Conservation (phyloP, 257 asterid species). For the Jacaranda copaia region DNA sequence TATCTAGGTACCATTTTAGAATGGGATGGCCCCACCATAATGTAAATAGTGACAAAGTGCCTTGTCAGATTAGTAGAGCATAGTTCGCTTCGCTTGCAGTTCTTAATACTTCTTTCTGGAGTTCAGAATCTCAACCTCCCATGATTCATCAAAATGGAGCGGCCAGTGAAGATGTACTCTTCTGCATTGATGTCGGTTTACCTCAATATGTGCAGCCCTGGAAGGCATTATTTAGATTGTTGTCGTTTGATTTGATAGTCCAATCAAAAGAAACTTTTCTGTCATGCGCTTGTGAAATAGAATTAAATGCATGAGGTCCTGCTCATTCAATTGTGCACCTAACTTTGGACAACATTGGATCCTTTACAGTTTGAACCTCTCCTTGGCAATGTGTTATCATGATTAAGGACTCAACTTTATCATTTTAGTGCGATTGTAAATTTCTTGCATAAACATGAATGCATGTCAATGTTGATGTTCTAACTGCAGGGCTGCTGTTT, state of each 20-base stretch:
- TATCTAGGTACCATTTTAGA: neutral
- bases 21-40: neutral
- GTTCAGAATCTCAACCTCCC: neutral
- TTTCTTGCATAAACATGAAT: neutral
- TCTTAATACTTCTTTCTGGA: too few species aligned
- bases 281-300: neutral
- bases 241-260: neutral
- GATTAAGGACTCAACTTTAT: neutral
- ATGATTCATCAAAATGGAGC: neutral
- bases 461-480: neutral
- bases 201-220: neutral
- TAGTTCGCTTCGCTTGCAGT: too few species aligned
- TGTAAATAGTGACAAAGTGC: too few species aligned
- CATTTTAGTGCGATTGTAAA: neutral
- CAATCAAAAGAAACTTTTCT: neutral
- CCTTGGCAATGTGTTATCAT: neutral
- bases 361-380: neutral
- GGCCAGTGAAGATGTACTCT: neutral
- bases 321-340: constrained; percentile 11
- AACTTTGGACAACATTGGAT: neutral
- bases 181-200: neutral
- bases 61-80: too few species aligned
- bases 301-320: neutral
- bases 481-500: neutral
- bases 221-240: neutral